Conservation (phyloP, 2,329 filamentous ascomycete species). For the Xylariaceae sp. region DNA sequence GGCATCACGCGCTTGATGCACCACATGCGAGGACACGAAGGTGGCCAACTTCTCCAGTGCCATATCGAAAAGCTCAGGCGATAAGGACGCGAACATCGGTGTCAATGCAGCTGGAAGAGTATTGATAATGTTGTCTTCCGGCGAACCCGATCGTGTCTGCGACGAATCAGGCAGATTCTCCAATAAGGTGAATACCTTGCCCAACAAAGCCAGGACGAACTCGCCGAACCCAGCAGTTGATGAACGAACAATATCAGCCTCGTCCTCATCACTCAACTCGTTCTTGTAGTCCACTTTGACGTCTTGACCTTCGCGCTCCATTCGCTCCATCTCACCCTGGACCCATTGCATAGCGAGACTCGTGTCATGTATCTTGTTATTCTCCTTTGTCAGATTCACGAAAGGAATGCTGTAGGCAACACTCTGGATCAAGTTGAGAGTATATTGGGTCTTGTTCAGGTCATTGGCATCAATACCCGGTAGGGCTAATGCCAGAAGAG, state of each 20-base stretch:
- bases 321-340: slow-evolving; percentile 85
- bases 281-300: slow-evolving; percentile 80
- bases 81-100: slow-evolving; percentile 84
- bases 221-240: slow-evolving; percentile 93
- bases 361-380: slow-evolving; percentile 65
- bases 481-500: slow-evolving; percentile 83
- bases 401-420: slow-evolving; percentile 96
- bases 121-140: slow-evolving; percentile 96
- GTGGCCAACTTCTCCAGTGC: slow-evolving; percentile 87
- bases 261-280: slow-evolving; percentile 79
- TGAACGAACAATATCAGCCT: slow-evolving; percentile 82
- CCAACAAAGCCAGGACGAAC: slow-evolving; percentile 85
- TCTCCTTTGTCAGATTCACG: slow-evolving; percentile 69
- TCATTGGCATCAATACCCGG: slow-evolving; percentile 98
- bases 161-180: slow-evolving; percentile 93
- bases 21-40: slow-evolving; percentile 90
- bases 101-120: slow-evolving; percentile 88
- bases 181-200: slow-evolving; percentile 89
- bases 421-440: slow-evolving; percentile 89
- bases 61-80: slow-evolving; percentile 88
- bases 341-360: slow-evolving; percentile 88
- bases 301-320: slow-evolving; percentile 82
- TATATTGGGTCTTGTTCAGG: slow-evolving; percentile 91
- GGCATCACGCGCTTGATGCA: slow-evolving; percentile 92
- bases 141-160: slow-evolving; percentile 81